A percentile compares a stretch with the other conserved stretches of the same genome.
Conservation (phyloP, 129 eudicot genomes). For the Glebionis coronaria region DNA sequence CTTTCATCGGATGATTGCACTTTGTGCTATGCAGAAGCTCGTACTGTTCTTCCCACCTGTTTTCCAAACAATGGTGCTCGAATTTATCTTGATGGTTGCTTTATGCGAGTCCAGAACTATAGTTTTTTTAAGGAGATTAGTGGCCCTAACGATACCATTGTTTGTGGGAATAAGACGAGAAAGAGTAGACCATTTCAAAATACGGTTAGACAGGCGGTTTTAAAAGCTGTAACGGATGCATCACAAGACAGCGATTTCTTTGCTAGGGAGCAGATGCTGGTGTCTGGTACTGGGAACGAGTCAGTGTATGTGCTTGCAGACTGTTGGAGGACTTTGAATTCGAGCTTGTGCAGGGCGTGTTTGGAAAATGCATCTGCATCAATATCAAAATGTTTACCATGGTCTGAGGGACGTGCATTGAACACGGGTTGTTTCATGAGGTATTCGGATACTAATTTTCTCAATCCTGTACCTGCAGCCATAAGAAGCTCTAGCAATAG, state of each 20-base stretch:
- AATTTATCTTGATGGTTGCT: slow-evolving; percentile 73
- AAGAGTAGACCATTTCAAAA: slow-evolving; percentile 34
- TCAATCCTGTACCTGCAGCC: slow-evolving; percentile 44
- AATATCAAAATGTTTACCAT: slow-evolving; percentile 55
- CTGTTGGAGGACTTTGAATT: slow-evolving; percentile 71
- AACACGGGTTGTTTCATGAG: slow-evolving; percentile 79
- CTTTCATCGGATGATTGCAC: slow-evolving; percentile 66
- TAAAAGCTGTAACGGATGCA: slow-evolving; percentile 40
- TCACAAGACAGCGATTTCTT: slow-evolving; percentile 28
- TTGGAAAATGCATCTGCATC: slow-evolving; percentile 52
- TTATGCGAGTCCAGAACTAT: slow-evolving; percentile 60
- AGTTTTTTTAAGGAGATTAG: slow-evolving; percentile 49
- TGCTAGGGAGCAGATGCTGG: slow-evolving; percentile 45
- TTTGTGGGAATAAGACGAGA: slow-evolving; percentile 58
- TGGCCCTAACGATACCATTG: slow-evolving; percentile 40
- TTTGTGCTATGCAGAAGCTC: slow-evolving; percentile 61
- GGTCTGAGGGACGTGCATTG: slow-evolving; percentile 69
- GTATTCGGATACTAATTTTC: slow-evolving; percentile 75
- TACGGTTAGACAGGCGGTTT: slow-evolving; percentile 41
- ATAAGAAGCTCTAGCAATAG: slow-evolving; percentile 47
- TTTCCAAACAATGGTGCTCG: slow-evolving; percentile 59
- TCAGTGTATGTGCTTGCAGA: slow-evolving; percentile 62
- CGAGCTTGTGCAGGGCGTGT: slow-evolving; percentile 51
- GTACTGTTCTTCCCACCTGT: slow-evolving; percentile 66
- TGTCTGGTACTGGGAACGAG: slow-evolving; percentile 18